phyloP scores from a whole-genome alignment of 78 protist species.

The Planoprotostelium fungivorum region DNA sequence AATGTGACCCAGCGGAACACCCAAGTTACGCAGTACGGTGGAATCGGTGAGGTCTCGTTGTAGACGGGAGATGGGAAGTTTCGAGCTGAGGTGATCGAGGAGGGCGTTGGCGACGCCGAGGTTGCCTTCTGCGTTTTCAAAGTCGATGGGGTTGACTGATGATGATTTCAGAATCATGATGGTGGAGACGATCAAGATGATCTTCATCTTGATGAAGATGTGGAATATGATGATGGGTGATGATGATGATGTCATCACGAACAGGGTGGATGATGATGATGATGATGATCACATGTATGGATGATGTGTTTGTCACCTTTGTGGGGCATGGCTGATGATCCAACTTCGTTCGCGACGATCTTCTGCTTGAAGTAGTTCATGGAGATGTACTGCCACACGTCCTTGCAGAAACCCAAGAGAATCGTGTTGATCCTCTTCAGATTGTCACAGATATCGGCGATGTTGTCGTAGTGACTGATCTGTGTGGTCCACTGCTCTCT shows the following conservation, averaged over 20 bases:
- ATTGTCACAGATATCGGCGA: conserved; percentile 66
- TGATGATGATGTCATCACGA: too few species aligned
- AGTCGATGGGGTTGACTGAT: conserved; percentile 90
- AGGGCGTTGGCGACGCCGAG: conserved; percentile 90
- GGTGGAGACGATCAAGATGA: not conserved
- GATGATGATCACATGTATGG: too few species aligned
- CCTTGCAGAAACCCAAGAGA: conserved; percentile 75
- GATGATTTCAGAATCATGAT: not conserved
- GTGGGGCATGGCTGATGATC: conserved; percentile 91
- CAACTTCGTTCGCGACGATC: conserved; percentile 79
- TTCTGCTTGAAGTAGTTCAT: conserved; percentile 75
- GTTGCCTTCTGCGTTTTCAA: conserved; percentile 93
- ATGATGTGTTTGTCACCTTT: conserved; percentile 35
- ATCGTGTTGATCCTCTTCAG: conserved; percentile 72
- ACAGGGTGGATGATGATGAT: too few species aligned
- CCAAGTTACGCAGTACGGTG: conserved; percentile 78
- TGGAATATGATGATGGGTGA: too few species aligned
- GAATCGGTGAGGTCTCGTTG: conserved; percentile 90
- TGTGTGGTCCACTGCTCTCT: conserved; percentile 79
- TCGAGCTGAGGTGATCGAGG: conserved; percentile 61
- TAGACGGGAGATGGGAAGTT: conserved; percentile 81
- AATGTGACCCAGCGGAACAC: conserved; percentile 69
- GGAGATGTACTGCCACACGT: conserved; percentile 81
- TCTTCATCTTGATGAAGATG: too few species aligned
- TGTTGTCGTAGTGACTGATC: conserved; percentile 83